A percentile compares a stretch with the other conserved stretches of the same genome.
phyloP scores from a whole-genome alignment of 768 basidiomycete genomes.

The Kwoniella mangroviensis region DNA sequence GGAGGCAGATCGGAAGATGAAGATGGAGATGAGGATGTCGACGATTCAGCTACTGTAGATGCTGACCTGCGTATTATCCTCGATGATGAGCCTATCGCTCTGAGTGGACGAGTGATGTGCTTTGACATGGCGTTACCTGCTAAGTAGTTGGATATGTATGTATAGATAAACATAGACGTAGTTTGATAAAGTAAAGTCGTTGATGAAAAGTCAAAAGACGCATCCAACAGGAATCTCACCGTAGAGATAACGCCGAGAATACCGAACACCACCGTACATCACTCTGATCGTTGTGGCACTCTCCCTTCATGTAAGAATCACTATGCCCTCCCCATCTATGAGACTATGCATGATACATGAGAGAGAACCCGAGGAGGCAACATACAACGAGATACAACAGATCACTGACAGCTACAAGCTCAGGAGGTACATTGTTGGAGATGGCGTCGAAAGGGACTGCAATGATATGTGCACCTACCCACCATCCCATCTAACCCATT shows the following conservation, averaged over 20 bases:
- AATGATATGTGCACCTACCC: background rate
- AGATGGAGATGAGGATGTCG: constrained; percentile 10
- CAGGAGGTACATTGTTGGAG: too few species aligned
- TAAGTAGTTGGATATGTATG: background rate
- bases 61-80: background rate
- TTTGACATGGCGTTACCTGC: constrained; percentile 18
- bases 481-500: constrained; percentile 35
- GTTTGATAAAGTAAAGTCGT: too few species aligned
- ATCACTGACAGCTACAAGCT: background rate
- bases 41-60: constrained; percentile 11
- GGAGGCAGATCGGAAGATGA: constrained; percentile 20
- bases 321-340: background rate
- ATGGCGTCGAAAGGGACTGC: too few species aligned
- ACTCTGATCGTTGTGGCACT: constrained; percentile 2
- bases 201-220: background rate
- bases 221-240: constrained; percentile 3
- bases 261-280: constrained; percentile 12
- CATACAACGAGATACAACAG: constrained; percentile 3
- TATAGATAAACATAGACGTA: too few species aligned
- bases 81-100: constrained; percentile 7
- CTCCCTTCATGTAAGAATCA: background rate
- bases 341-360: constrained; percentile 5
- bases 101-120: constrained; percentile 2
- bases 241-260: constrained; percentile 12
- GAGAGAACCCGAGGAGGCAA: background rate